Conservation (phyloP, 331 rosid genomes). For the Prunus yedoensis region DNA sequence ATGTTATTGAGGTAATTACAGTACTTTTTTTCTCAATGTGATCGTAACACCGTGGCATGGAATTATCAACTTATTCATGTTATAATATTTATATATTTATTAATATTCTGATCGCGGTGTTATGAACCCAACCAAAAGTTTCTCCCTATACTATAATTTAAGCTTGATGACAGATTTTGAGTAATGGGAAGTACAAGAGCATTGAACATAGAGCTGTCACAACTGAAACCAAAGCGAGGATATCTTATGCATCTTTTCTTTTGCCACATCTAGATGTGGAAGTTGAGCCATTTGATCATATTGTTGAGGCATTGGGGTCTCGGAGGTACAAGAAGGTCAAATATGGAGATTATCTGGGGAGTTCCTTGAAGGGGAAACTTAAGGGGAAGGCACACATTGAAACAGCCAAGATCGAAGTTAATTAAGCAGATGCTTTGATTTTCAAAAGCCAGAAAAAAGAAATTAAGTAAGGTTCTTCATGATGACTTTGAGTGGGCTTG, state of each 20-base stretch:
- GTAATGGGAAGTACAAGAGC: constrained; percentile 13
- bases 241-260: constrained; percentile 22
- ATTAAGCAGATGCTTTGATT: neutral
- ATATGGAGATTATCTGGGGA: constrained; percentile 32
- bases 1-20: too few relatives aligned
- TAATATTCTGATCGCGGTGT: too few relatives aligned
- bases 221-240: neutral
- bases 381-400: constrained; percentile 27
- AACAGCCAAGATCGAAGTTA: constrained; percentile 13
- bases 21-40: neutral
- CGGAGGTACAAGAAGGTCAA: constrained; percentile 28
- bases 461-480: neutral
- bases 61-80: neutral
- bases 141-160: neutral
- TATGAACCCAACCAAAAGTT: too few relatives aligned
- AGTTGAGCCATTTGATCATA: constrained; percentile 28
- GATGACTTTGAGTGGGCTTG: neutral
- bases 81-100: too few relatives aligned
- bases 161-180: neutral
- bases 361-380: constrained; percentile 4
- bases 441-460: neutral
- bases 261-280: constrained; percentile 22
- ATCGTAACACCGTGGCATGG: neutral
- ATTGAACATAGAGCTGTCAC: constrained; percentile 23
- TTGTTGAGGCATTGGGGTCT: constrained; percentile 22